phyloP scores from a whole-genome alignment of 192 early-diverging fungal genomes.

The Umbelopsis isabellina region DNA sequence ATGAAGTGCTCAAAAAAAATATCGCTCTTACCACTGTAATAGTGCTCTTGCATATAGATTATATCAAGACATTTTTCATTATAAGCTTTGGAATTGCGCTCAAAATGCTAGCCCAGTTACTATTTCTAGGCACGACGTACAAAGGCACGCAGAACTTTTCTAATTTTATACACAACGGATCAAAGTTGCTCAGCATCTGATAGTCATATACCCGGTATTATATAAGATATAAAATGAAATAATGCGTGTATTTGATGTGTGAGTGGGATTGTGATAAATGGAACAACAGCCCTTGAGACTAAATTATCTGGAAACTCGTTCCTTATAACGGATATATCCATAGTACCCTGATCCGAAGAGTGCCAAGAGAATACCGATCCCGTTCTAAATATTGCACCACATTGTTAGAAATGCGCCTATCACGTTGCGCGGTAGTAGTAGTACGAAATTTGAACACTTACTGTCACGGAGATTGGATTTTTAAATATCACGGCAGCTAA shows the following conservation, averaged over 20 bases:
- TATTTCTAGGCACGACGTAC: slow-evolving; percentile 47
- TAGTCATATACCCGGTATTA: neutral
- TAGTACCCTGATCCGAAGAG: slow-evolving; percentile 63
- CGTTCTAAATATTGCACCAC: slow-evolving; percentile 44
- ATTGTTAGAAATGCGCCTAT: neutral
- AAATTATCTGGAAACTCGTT: slow-evolving; percentile 51
- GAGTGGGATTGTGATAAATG: neutral
- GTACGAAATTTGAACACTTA: slow-evolving; percentile 29
- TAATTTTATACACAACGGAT: slow-evolving; percentile 11
- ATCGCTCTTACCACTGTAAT: slow-evolving; percentile 5
- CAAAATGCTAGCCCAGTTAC: slow-evolving; percentile 49
- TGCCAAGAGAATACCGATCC: slow-evolving; percentile 57
- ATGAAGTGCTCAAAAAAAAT: neutral
- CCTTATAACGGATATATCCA: slow-evolving; percentile 59
- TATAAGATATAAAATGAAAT: neutral
- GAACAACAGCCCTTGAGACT: too few relatives aligned
- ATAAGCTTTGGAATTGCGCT: slow-evolving; percentile 49
- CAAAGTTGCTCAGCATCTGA: slow-evolving; percentile 35
- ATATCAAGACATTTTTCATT: slow-evolving; percentile 48
- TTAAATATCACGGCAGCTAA: slow-evolving; percentile 63
- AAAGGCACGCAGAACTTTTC: neutral
- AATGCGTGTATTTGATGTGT: slow-evolving; percentile 3
- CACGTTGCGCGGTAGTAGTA: too few relatives aligned
- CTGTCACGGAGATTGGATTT: slow-evolving; percentile 64
- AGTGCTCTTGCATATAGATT: slow-evolving; percentile 56